A percentile compares a stretch with the other conserved stretches of the same genome.
Evolutionary conservation across 805 yeast species (phyloP).

Genomic region (Hanseniaspora mollemarum): DNA sequence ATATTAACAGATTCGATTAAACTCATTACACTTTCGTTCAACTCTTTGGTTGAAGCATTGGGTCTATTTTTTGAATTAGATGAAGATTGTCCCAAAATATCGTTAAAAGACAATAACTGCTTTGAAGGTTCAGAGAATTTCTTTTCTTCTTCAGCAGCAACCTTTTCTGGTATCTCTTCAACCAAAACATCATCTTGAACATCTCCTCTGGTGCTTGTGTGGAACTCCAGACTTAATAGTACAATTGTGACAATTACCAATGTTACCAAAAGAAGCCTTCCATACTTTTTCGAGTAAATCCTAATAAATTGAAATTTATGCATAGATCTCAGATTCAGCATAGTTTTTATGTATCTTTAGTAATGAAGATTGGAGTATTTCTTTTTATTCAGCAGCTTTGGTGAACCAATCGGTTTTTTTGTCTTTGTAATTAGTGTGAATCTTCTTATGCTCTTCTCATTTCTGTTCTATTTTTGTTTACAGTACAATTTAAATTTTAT

Average conservation of each 20-base stretch:
- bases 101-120: slow-evolving; percentile 7
- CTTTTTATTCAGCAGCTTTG: not conserved
- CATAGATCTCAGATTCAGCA: not conserved
- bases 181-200: no score
- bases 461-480: not conserved
- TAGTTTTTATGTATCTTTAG: not conserved
- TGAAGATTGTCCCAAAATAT: slow-evolving; percentile 9
- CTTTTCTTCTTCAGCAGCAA: not conserved
- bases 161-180: not conserved
- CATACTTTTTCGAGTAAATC: not conserved
- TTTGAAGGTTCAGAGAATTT: not conserved
- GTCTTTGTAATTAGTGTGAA: no score
- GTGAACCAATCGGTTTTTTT: no score
- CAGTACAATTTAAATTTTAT: not conserved
- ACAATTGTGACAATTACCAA: not conserved
- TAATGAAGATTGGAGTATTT: not conserved
- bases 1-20: not conserved
- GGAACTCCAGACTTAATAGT: not conserved
- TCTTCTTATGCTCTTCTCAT: not conserved
- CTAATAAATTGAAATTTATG: not conserved
- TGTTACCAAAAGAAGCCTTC: not conserved
- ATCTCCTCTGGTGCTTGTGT: not conserved
- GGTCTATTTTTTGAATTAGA: not conserved
- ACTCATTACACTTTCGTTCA: not conserved
- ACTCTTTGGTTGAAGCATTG: not conserved